These are phyloP conservation scores for Leccinum variicolor DNA, from an alignment of 768 basidiomycete genomes.

Conservation along the genomic window DNA sequence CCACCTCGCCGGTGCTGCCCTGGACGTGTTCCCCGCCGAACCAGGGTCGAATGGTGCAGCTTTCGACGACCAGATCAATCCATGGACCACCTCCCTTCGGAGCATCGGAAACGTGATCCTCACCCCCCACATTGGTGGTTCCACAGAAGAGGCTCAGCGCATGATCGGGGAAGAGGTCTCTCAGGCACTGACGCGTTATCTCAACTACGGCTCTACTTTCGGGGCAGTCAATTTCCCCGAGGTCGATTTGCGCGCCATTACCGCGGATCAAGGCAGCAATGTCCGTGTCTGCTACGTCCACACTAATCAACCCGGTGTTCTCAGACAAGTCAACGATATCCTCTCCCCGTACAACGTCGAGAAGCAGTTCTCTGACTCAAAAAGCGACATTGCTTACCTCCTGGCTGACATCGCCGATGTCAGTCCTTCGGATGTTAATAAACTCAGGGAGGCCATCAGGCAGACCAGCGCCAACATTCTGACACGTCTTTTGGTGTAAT, in stretches of 20 bases:
- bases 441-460: conserved; percentile 73
- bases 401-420: conserved; percentile 97
- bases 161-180: conserved; percentile 98
- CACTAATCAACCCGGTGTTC: conserved; percentile 92
- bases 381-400: conserved; percentile 89
- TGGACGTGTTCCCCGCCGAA: conserved; percentile 95
- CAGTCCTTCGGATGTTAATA: conserved; percentile 73
- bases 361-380: conserved; percentile 98
- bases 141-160: conserved; percentile 96
- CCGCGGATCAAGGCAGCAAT: conserved; percentile 72
- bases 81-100: conserved; percentile 77
- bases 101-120: conserved; percentile 87
- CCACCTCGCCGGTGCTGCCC: conserved; percentile 81
- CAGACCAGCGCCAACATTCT: conserved; percentile 84
- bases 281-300: conserved; percentile 95
- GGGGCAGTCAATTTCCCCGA: conserved; percentile 99
- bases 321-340: conserved; percentile 91
- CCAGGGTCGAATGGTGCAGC: conserved; percentile 87
- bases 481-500: conserved; percentile 75
- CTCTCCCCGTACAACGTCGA: conserved; percentile 96
- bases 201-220: conserved; percentile 86
- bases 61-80: conserved; percentile 86
- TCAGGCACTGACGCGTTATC: conserved; percentile 78
- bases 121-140: conserved; percentile 98
- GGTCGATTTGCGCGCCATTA: conserved; percentile 92